Base-by-base conservation (phyloP, 2,329 filamentous ascomycete species). In the Aquanectria penicillioides region DNA sequence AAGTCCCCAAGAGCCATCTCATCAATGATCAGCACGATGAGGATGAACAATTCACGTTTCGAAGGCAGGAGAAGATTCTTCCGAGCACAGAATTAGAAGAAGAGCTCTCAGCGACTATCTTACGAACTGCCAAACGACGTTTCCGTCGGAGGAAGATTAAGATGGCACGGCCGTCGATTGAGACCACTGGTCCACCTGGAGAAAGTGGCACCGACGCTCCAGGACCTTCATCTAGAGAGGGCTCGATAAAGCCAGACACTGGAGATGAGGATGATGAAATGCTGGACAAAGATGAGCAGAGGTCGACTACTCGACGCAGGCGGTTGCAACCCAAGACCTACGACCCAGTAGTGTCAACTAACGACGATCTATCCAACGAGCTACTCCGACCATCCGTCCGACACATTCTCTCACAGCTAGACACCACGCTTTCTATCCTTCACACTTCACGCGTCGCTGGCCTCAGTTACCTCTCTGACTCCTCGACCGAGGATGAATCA, bases 321-420 rank as follows among this genome's bases (percentile, higher is more conserved):
- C 33, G 40, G 23, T 38, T n/a, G 1, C 40, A 12, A 6, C 56
- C 53, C 9, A 69, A 65, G 47, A 73, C 71, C 0, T 77, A 79
- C 28, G 73, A 75, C 10, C 86, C 90, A 0, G 79, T 83, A 2
- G 75, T 92, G 5, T 83, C 90, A 7, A 83, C 86, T 2, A 89
- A 97, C 66, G 93, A 97, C 64, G 87, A 90, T 2, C 72, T 81
- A 43, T 91, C 92, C 0, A 79, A 83, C 57, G 72, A 75, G 2
- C 78, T 96, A 5, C 78, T 97, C 13, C 82, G 83, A 0, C 92
- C 93, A 0, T 83, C 86, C 0, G 83, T 91, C 10, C 82, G 88
- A n/a, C 89, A 92, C 64, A 83, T 94, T 13, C 80, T 97, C 8
- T 76, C 81, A 2, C 85, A 87, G 29, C 72, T 97, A 2, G 92